A percentile compares a stretch with the other conserved stretches of the same genome.
Evolutionary conservation across 331 rosid species (phyloP).

Genomic region (Cydonia oblonga): DNA sequence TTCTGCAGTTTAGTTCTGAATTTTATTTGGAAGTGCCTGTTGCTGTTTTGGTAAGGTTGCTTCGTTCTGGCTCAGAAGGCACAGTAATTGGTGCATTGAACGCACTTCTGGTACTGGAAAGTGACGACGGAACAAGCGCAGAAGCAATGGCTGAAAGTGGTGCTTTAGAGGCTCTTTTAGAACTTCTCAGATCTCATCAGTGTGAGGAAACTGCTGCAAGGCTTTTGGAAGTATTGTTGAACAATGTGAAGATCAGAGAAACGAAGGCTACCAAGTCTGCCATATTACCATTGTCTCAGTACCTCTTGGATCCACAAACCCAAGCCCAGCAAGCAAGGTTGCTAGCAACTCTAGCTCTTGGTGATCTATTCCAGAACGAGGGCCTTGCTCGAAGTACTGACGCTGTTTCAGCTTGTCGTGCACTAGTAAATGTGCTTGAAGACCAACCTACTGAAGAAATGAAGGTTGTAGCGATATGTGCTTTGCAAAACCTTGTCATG

Average conservation of each 20-base stretch:
- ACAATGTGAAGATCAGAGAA: constrained; percentile 93
- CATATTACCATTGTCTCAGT: constrained; percentile 82
- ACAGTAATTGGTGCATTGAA: constrained; percentile 83
- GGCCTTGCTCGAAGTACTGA: constrained; percentile 87
- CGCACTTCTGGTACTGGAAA: constrained; percentile 89
- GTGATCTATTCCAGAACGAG: constrained; percentile 94
- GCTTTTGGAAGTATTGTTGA: constrained; percentile 80
- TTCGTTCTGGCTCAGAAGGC: constrained; percentile 87
- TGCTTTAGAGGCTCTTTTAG: constrained; percentile 96
- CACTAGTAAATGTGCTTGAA: constrained; percentile 94
- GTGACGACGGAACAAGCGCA: constrained; percentile 88
- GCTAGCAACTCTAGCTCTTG: constrained; percentile 94
- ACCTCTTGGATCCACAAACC: constrained; percentile 95
- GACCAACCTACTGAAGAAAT: constrained; percentile 98
- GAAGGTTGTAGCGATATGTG: constrained; percentile 97
- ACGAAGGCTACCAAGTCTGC: constrained; percentile 85
- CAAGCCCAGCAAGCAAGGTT: constrained; percentile 99
- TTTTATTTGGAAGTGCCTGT: constrained; percentile 92
- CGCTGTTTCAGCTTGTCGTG: constrained; percentile 98
- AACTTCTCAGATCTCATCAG: constrained; percentile 90
- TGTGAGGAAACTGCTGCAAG: constrained; percentile 95
- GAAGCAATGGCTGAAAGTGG: constrained; percentile 99
- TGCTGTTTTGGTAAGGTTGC: constrained; percentile 91
- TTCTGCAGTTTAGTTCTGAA: constrained; percentile 95
- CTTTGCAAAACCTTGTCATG: constrained; percentile 96